Evolutionary conservation across 768 basidiomycete genomes (phyloP), one percentile per base, ranked within the genome.

Genomic region (Collybia nuda): DNA sequence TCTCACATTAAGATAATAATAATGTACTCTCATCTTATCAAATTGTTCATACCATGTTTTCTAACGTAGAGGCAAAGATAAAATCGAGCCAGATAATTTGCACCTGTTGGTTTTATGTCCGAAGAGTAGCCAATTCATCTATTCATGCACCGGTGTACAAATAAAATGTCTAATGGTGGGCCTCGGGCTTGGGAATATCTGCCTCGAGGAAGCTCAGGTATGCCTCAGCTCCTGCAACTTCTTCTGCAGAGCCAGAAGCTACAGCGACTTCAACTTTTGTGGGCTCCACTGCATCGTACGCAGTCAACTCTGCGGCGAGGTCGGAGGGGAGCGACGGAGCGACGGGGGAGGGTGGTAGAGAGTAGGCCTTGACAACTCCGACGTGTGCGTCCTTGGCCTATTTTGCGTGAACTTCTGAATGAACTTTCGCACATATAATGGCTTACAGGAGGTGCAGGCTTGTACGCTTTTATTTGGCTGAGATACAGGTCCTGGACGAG

Each of bases 401-500:
- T 42, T 36, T 32, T 39, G 17, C 39, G 32, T 54, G 47, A 26
- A 24, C 39, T 48, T 41, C 14, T 39, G n/a, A 17, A 19, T 18
- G 26, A 23, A 40, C n/a, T 40, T 32, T 2, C 4, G n/a, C 5
- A 23, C 9, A 22, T 44, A 14, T 36, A 53, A 40, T 28, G 19
- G 79, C 90, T 67, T 61, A 94, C 93, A 40, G 65, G 68, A 5
- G 82, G 73, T 29, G 84, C 73, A 36, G 90, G 78, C 77, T 92
- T 96, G 83, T 95, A 98, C 4, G 81, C 68, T 72, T 90, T 95
- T 62, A 98, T 79, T 75, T 96, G 89, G 63, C 79, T 85, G 59
- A 98, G 60, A 73, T 98, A 98, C 49, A 97, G 67, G 56, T 97
- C 93, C 80, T 95, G 90, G 47, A 98, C 79, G 64, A 95, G 77